Conservation (phyloP, 345 rosid species). For the Barbarea vulgaris region DNA sequence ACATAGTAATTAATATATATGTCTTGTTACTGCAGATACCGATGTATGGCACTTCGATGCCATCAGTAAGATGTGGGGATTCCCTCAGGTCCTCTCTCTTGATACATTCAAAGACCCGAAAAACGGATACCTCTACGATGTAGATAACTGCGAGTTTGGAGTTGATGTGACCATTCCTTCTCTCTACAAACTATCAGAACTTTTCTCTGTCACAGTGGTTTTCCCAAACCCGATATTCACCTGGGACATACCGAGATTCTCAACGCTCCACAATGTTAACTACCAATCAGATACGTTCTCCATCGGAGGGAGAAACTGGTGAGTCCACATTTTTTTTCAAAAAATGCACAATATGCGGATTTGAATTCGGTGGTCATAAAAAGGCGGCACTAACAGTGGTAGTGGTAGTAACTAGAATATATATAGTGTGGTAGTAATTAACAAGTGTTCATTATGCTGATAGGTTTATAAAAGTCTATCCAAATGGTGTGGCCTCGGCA, state of each 20-base stretch:
- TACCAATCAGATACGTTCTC: neutral
- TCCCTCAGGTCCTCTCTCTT: neutral
- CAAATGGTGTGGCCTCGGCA: conserved; percentile 1
- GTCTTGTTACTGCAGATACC: neutral
- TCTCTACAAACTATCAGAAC: neutral
- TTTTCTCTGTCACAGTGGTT: neutral
- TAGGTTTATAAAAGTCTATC: conserved; percentile 21
- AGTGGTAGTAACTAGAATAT: no score
- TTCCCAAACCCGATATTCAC: neutral
- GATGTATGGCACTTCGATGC: neutral
- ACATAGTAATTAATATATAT: no score
- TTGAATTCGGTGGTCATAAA: no score
- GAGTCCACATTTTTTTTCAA: neutral
- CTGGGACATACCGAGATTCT: conserved; percentile 7
- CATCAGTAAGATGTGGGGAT: conserved; percentile 25
- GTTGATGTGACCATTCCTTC: conserved; percentile 18
- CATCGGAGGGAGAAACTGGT: conserved; percentile 29
- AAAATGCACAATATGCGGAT: no score
- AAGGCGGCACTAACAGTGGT: no score
- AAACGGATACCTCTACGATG: conserved; percentile 31
- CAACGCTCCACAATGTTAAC: neutral
- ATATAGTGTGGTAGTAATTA: neutral
- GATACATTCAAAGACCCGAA: neutral
- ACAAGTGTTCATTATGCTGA: neutral
- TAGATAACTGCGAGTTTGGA: conserved; percentile 35